Evolutionary conservation across 805 yeast genomes (phyloP).

Genomic region (Yarrowia sp.): DNA sequence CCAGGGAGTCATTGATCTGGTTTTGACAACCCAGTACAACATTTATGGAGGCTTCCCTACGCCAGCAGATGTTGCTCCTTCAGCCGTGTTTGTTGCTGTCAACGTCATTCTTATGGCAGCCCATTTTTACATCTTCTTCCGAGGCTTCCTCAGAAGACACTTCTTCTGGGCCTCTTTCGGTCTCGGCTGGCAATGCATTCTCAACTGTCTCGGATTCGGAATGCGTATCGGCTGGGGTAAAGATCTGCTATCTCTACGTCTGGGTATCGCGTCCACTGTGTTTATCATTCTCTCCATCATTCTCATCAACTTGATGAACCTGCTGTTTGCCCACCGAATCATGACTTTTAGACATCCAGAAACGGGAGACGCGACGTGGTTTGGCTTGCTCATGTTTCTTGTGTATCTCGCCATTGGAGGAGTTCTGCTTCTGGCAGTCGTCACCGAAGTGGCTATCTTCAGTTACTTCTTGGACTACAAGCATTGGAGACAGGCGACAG

Average conservation of each 20-base stretch:
- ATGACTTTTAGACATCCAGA: conserved; percentile 78
- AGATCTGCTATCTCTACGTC: conserved; percentile 44
- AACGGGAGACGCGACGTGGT: conserved; percentile 51
- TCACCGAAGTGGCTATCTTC: conserved; percentile 53
- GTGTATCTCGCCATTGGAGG: conserved; percentile 54
- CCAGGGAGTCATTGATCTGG: background rate
- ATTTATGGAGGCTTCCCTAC: conserved; percentile 61
- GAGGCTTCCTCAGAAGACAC: conserved; percentile 55
- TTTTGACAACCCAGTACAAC: conserved; percentile 35
- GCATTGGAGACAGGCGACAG: conserved; percentile 49
- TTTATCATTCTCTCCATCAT: conserved; percentile 56
- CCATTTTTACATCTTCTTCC: conserved; percentile 47
- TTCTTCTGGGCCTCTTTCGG: conserved; percentile 55
- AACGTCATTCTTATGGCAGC: conserved; percentile 48
- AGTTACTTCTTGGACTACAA: conserved; percentile 48
- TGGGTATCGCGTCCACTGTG: conserved; percentile 57
- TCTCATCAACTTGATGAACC: conserved; percentile 53
- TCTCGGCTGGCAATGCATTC: conserved; percentile 50
- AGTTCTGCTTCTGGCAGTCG: conserved; percentile 63
- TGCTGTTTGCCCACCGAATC: conserved; percentile 66
- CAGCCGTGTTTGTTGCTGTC: conserved; percentile 53
- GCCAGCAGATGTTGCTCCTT: conserved; percentile 54
- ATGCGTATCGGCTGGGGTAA: conserved; percentile 58
- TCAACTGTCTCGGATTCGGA: conserved; percentile 58
- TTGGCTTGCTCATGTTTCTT: conserved; percentile 50